A percentile compares a stretch with the other conserved stretches of the same genome.
phyloP scores from a whole-genome alignment of 495 filamentous ascomycete species.

The Neurospora hispaniola region DNA sequence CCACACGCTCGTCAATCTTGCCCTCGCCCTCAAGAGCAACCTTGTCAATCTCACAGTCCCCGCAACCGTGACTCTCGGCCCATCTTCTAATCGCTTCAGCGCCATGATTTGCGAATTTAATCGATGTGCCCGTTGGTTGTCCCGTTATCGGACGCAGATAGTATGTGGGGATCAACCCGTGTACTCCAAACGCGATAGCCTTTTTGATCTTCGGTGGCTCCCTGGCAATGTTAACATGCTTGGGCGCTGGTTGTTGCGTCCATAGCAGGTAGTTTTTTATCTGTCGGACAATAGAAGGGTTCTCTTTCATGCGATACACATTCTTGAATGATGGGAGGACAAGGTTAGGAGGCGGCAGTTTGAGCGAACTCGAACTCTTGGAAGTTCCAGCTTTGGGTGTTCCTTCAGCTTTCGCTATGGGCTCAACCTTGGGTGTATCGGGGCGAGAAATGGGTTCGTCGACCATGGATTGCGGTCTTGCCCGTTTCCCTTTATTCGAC shows the following conservation, averaged over 20 bases:
- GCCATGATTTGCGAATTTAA: slow-evolving; percentile 83
- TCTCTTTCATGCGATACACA: slow-evolving; percentile 57
- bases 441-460: slow-evolving; percentile 27
- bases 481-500: slow-evolving; percentile 37
- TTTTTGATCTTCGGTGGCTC: slow-evolving; percentile 63
- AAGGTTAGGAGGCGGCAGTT: slow-evolving; percentile 44
- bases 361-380: slow-evolving; percentile 24
- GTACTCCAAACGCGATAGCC: slow-evolving; percentile 85
- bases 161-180: slow-evolving; percentile 85
- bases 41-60: slow-evolving; percentile 67
- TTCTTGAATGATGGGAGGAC: slow-evolving; percentile 57
- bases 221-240: slow-evolving; percentile 62
- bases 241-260: slow-evolving; percentile 47
- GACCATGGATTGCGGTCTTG: slow-evolving; percentile 37
- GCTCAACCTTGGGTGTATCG: slow-evolving; percentile 26
- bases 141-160: slow-evolving; percentile 79
- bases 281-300: slow-evolving; percentile 60
- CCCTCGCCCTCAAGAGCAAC: slow-evolving; percentile 96
- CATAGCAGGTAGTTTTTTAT: slow-evolving; percentile 56
- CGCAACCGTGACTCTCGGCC: slow-evolving; percentile 56
- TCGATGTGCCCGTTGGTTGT: slow-evolving; percentile 89
- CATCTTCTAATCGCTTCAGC: slow-evolving; percentile 76
- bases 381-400: slow-evolving; percentile 12
- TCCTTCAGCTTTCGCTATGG: slow-evolving; percentile 13
- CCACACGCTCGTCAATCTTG: slow-evolving; percentile 81